Base-by-base conservation (phyloP, 2,329 filamentous ascomycete genomes). In the Trichoderma atrobrunneum region DNA sequence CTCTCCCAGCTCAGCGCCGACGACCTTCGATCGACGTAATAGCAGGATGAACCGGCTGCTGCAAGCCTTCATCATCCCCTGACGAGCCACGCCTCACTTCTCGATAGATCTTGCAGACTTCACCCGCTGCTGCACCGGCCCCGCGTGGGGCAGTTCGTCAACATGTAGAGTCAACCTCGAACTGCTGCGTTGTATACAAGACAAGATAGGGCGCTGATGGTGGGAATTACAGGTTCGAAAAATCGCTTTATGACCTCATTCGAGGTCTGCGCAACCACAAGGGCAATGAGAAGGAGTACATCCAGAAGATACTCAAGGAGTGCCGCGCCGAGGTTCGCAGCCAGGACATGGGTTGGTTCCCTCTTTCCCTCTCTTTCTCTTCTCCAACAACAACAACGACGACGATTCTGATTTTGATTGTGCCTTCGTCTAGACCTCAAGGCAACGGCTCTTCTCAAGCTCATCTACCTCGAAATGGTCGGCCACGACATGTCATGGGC, bases 401-500 rank as follows among this genome's bases (percentile, higher is more conserved):
- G 26, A 28, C 16, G 39, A 12, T 59, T 63, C 69, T 76, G 56
- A 74, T 61, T 21, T 5, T 32, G n/a, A 8, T 18, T 62, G 7
- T 71, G 0, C 21, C 28, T 54, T 60, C 28, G 68, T 62, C 67
- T 72, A 93, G 95, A 98, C 84, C 88, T 97, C 83, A 99, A 99
- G 86, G 95, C 96, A 24, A 98, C 94, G 39, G 96, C 96, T 60
- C 87, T 99, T 69, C 86, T 99, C 79, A 99, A 99, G 85, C 88
- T 99, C 77, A 92, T 98, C 68, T 99, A 99, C 81, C 89, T 99
- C 76, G 96, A 99, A 81, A 99, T 99, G 96, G 95, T 98, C 77
- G 96, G 96, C 16, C 93, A 98, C 81, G 96, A 98, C 83, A 99
- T 99, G 96, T 98, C 95, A 3, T 99, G 96, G 96, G 96, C 96